Base-by-base conservation (phyloP, 1,284 basidiomycete species). In the Boletus sp. region DNA sequence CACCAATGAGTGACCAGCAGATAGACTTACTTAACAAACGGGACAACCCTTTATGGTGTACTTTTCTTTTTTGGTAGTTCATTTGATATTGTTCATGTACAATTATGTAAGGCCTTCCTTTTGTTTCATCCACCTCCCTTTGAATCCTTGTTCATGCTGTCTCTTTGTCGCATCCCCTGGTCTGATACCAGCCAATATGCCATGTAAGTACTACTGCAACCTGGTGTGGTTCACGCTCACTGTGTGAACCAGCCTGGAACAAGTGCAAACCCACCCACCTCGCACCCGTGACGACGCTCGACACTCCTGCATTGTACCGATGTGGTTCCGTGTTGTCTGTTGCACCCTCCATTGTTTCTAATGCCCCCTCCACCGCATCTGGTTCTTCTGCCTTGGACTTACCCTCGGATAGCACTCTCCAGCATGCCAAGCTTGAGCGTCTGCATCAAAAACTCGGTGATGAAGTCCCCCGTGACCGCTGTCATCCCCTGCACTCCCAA, bases 391-490 rank as follows among this genome's bases (percentile, higher is more conserved):
- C 9, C 43, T 66, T 62, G 6, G 67, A 65, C 14, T 43, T n/a
- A 4, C 51, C 48, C 3, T 50, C 60, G 11, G 70, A 71, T 5
- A 60, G 74, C 11, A 74, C 74, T 27, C 62, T 79, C 23, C 79
- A 83, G 17, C 79, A 81, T 55, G 75, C 78, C 65, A 89, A 88
- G 73, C 83, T 89, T 78, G 84, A 85, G 49, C 76, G 82, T 38
- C 73, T 89, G 55, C 78, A 82, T 48, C 81, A 80, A 65, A 84
- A 77, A 67, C 79, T 89, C 3, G 87, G 87, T 1, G 79, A 86
- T 23, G 82, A 81, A 28, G 82, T 89, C n/a, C 17, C 87, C 87
- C 6, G 64, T 80, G 1, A 77, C 81, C 46, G 77, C 87, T 40
- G 82, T 89, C 54, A 23, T 61, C 48, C 64, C 62, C 1, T 54